These are phyloP conservation scores for Umbelopsis sp. DNA, from an alignment of 371 early-diverging fungal genomes.

Conservation along the genomic window DNA sequence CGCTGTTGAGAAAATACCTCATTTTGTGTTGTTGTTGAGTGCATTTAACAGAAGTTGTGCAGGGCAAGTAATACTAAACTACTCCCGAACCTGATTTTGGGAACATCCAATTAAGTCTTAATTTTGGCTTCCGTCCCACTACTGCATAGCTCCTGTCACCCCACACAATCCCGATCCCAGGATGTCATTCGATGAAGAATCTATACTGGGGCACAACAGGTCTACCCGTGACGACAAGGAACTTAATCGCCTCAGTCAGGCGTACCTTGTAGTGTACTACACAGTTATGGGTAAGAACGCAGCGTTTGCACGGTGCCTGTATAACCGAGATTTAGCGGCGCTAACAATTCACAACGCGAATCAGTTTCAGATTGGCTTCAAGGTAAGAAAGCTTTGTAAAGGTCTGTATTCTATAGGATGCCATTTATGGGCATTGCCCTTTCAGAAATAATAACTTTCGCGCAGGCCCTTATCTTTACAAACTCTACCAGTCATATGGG, in stretches of 20 bases:
- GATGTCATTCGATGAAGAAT: too few species aligned
- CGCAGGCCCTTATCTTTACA: conserved; percentile 67
- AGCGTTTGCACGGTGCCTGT: background rate
- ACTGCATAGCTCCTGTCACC: too few species aligned
- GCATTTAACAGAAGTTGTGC: too few species aligned
- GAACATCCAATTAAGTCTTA: too few species aligned
- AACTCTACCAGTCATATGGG: conserved; percentile 67
- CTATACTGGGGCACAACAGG: background rate
- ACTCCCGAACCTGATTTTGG: too few species aligned
- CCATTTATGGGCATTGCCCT: background rate
- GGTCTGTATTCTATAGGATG: background rate
- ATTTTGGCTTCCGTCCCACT: too few species aligned
- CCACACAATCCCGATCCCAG: background rate
- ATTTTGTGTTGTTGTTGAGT: too few species aligned
- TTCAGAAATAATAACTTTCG: background rate
- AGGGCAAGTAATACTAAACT: too few species aligned
- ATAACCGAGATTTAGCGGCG: background rate
- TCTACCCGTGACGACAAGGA: background rate
- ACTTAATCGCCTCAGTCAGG: conserved; percentile 24
- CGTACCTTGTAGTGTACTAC: conserved; percentile 66
- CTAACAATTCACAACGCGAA: too few species aligned
- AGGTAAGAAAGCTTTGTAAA: conserved; percentile 27
- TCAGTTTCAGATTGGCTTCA: conserved; percentile 78
- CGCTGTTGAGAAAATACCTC: too few species aligned
- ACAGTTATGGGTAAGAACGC: conserved; percentile 61